Evolutionary conservation across 306 rosid genomes (phyloP), one percentile per base, ranked within the genome.

Genomic region (Adenanthera pavonina): DNA sequence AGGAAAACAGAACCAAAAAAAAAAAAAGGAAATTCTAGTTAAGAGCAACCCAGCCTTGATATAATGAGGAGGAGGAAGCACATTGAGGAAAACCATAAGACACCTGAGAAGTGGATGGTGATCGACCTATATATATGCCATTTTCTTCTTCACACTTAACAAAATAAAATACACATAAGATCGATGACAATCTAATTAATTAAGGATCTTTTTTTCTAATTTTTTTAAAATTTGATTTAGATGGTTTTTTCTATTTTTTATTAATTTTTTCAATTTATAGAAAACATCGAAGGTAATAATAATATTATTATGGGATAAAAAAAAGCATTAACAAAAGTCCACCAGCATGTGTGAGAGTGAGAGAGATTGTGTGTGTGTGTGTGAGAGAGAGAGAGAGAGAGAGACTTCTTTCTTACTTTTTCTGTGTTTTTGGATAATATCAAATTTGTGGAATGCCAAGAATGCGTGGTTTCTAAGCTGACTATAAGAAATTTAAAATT

Each of bases 401-500:
- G 79, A 84, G 75, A 84, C 84, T 53, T 89, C 89, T 82, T 88
- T 92, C 83, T 87, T 87, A 67, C 91, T 86, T 90, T 88, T 83
- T 76, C 14, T 41, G 2, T 87, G 84, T 83, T 84, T 81, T 84
- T 77, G 84, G 84, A 86, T 82, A 78, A 56, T 59, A 83, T 66
- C 73, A 75, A 83, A 78, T 85, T 88, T 83, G 92, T 83, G 96
- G 91, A 87, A 81, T 25, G 65, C 33, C 16, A 59, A 19, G 65
- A 20, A 20, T 83, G 97, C 97, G 97, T 92, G 90, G 92, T 88
- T 89, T 87, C 87, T 82, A 92, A 94, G 98, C 97, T 85, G 97
- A 94, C 91, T 86, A 72, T 5, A 53, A 84, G 17, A 60, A 60
- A 25, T 10, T 25, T 10, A 30, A 60, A 17, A 60, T 11, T 60